Percentiles rank a stretch among this genome's conserved stretches.
Conservation (phyloP, 257 asterid genomes). For the Coffea canephora region DNA sequence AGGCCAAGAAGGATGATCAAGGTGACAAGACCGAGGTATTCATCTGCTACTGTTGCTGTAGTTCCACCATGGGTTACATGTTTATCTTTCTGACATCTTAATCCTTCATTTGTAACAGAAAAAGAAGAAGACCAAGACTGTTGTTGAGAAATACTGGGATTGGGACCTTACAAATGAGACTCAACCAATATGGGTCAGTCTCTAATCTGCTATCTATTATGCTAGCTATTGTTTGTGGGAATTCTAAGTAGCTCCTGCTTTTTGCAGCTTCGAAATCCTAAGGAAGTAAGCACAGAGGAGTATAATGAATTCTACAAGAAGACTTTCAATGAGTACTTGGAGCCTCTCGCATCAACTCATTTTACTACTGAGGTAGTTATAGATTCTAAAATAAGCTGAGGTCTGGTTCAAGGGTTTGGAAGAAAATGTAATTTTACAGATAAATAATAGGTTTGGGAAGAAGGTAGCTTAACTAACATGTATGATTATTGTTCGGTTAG, state of each 20-base stretch:
- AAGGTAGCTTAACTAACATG: neutral
- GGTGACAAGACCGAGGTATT: conserved; percentile 70
- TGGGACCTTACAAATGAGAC: conserved; percentile 98
- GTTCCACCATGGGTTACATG: neutral
- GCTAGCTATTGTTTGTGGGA: neutral
- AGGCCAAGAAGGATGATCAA: conserved; percentile 57
- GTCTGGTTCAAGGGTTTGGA: neutral
- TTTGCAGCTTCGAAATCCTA: conserved; percentile 87
- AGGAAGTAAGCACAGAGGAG: conserved; percentile 87
- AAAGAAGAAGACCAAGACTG: conserved; percentile 93
- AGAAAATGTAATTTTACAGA: neutral
- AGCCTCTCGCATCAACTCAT: conserved; percentile 97
- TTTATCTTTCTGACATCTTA: neutral
- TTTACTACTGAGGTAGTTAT: conserved; percentile 83
- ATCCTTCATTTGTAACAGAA: conserved; percentile 47
- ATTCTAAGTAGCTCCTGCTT: conserved; percentile 11
- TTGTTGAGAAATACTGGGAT: conserved; percentile 94
- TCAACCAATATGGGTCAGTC: conserved; percentile 92
- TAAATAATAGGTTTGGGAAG: neutral
- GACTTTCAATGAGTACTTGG: conserved; percentile 85
- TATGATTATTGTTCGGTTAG: neutral
- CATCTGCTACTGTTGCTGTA: neutral
- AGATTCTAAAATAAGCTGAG: neutral
- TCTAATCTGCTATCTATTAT: neutral
- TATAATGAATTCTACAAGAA: conserved; percentile 90